Evolutionary conservation across 495 filamentous ascomycete species (phyloP).

Genomic region (Cladorrhinum samala): DNA sequence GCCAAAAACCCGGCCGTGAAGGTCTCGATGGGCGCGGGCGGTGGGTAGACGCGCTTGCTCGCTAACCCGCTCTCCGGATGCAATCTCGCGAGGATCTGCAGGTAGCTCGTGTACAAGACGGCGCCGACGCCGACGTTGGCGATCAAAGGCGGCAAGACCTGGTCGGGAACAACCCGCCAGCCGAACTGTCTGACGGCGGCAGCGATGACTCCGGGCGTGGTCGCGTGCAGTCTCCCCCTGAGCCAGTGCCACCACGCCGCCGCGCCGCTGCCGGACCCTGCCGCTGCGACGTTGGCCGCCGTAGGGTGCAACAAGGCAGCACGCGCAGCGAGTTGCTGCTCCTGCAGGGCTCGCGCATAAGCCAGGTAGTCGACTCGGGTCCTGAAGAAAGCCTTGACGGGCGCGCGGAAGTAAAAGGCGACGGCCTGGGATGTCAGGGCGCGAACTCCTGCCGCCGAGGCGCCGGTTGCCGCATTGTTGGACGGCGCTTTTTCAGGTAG

Average conservation of each 20-base stretch:
- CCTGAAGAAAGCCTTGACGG: conserved; percentile 83
- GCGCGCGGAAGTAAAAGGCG: conserved; percentile 84
- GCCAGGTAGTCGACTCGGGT: conserved; percentile 74
- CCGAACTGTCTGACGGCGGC: conserved; percentile 75
- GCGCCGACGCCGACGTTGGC: conserved; percentile 84
- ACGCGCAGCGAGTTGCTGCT: conserved; percentile 17
- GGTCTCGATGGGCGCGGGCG: conserved; percentile 57
- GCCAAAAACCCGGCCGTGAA: conserved; percentile 74
- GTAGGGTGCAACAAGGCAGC: background rate
- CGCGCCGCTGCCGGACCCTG: background rate
- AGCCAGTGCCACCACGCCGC: conserved; percentile 28
- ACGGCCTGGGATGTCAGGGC: conserved; percentile 72
- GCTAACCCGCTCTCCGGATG: conserved; percentile 66
- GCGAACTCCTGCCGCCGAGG: conserved; percentile 72
- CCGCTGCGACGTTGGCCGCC: background rate
- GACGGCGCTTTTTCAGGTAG: conserved; percentile 40
- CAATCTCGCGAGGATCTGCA: conserved; percentile 66
- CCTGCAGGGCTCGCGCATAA: conserved; percentile 40
- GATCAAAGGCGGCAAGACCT: conserved; percentile 77
- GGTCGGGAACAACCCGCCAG: conserved; percentile 82
- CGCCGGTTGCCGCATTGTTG: conserved; percentile 66
- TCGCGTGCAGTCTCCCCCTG: conserved; percentile 59
- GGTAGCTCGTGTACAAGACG: conserved; percentile 80
- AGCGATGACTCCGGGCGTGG: conserved; percentile 69
- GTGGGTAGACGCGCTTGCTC: conserved; percentile 67